Evolutionary conservation across 257 asterid genomes (phyloP), one percentile per base, ranked within the genome.

Genomic region (Eucommia ulmoides): DNA sequence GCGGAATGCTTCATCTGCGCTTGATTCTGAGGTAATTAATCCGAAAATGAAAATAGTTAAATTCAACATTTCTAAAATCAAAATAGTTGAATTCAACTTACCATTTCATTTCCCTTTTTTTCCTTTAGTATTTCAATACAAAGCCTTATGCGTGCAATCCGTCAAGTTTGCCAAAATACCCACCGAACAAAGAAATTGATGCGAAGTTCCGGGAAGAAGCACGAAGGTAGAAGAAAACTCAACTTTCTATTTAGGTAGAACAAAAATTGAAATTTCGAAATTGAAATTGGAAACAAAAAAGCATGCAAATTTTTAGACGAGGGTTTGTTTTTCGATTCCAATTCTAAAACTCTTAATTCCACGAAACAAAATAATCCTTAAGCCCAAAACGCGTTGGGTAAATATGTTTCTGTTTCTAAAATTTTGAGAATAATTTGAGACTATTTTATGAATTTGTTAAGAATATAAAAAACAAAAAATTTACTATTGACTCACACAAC

Each of bases 161-260:
- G 1, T 74, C 83, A 21, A 77, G 80, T 76, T 23, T 91, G 75
- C 95, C 93, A 0, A 81, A 71, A 61, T 86, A 71, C 73, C 95
- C 94, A 5, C 99, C 99, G 1, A 86, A 78, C 71, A 91, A 83
- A 56, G 99, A 91, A 81, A 83, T 86, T 23, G 99, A 91, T 70
- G 96, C 95, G n/a, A 86, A 81, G 72, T 56, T 65, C 65, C 80
- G 96, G 5, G 94, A 86, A 56, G 94, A 81, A 12, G 79, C 69
- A 18, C 70, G 66, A 64, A 82, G 94, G 94, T 76, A 23, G 59
- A 29, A 47, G 49, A 15, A 42, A 15, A 26, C 14, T 16, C 15
- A 26, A 17, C 49, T 56, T 8, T 25, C 41, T 41, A 42, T n/a
- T n/a, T n/a, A n/a, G n/a, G n/a, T n/a, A n/a, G n/a, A n/a, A n/a